Evolutionary conservation across 768 basidiomycete genomes (phyloP).

Genomic region (Agrocybe pediades): DNA sequence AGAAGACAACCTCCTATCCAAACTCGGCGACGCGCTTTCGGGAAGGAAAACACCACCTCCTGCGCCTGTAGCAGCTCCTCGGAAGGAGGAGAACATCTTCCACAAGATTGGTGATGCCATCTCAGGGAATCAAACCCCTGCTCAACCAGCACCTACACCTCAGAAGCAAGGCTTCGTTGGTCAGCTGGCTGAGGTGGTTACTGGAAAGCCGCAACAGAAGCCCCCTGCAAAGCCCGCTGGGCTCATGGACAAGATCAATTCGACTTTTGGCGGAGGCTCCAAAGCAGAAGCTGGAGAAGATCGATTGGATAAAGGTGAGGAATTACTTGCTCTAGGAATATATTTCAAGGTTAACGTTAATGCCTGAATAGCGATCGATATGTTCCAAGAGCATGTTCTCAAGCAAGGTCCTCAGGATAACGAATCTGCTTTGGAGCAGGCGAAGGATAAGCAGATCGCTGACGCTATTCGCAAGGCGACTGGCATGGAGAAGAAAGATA

Average conservation of each 20-base stretch:
- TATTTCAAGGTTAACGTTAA: background rate
- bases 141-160: background rate
- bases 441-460: constrained; percentile 35
- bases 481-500: constrained; percentile 13
- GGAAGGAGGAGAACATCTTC: constrained; percentile 4
- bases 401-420: constrained; percentile 32
- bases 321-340: background rate
- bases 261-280: constrained; percentile 19
- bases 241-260: constrained; percentile 15
- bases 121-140: background rate
- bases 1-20: constrained; percentile 5
- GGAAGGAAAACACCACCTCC: background rate
- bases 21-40: constrained; percentile 4
- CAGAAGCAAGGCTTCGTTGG: constrained; percentile 2
- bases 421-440: constrained; percentile 36
- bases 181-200: constrained; percentile 1
- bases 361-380: constrained; percentile 21
- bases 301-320: constrained; percentile 23
- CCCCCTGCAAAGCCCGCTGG: constrained; percentile 6
- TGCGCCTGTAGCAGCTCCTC: background rate
- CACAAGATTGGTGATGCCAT: constrained; percentile 10
- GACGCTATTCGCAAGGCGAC: constrained; percentile 25
- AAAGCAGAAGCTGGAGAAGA: constrained; percentile 19
- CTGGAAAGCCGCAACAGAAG: constrained; percentile 3
- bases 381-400: constrained; percentile 27